Conservation (phyloP, 2,329 filamentous ascomycete genomes). For the Myriosclerotinia scirpicola region DNA sequence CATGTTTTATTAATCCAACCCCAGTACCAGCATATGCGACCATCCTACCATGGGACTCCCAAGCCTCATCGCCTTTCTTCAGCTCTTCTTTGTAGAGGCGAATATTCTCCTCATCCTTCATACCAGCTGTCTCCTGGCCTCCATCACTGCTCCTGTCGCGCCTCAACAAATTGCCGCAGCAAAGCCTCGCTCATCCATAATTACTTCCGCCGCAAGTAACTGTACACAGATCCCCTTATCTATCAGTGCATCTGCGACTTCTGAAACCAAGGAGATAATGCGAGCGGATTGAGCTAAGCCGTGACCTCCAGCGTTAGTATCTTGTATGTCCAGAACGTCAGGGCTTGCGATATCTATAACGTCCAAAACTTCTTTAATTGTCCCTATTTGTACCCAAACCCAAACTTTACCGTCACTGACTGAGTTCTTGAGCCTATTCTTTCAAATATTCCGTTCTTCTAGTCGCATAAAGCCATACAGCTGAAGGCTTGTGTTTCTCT, state of each 20-base stretch:
- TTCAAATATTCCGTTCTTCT: slow-evolving; percentile 14
- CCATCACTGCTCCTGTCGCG: slow-evolving; percentile 48
- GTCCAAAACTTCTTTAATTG: slow-evolving; percentile 32
- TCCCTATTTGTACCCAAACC: slow-evolving; percentile 42
- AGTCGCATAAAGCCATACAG: slow-evolving; percentile 52
- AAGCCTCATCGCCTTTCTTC: slow-evolving; percentile 50
- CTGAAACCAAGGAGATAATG: slow-evolving; percentile 42
- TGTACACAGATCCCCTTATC: slow-evolving; percentile 28
- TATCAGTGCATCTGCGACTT: slow-evolving; percentile 38
- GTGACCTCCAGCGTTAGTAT: slow-evolving; percentile 43
- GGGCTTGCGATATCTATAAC: slow-evolving; percentile 33
- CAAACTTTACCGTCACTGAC: slow-evolving; percentile 27
- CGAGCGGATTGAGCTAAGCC: slow-evolving; percentile 37
- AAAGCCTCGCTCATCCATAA: slow-evolving; percentile 42
- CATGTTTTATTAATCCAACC: slow-evolving; percentile 56
- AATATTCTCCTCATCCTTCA: slow-evolving; percentile 44
- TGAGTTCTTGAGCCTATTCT: slow-evolving; percentile 13
- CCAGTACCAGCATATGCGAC: slow-evolving; percentile 63
- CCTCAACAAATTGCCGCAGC: slow-evolving; percentile 42
- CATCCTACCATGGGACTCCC: slow-evolving; percentile 54
- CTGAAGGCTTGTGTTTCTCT: slow-evolving; percentile 37
- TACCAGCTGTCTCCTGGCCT: slow-evolving; percentile 46
- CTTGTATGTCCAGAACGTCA: slow-evolving; percentile 43
- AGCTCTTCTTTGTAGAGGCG: slow-evolving; percentile 47
- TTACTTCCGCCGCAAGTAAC: slow-evolving; percentile 42